Evolutionary conservation across 1,284 basidiomycete genomes (phyloP).

Genomic region (Moesziomyces sp.): DNA sequence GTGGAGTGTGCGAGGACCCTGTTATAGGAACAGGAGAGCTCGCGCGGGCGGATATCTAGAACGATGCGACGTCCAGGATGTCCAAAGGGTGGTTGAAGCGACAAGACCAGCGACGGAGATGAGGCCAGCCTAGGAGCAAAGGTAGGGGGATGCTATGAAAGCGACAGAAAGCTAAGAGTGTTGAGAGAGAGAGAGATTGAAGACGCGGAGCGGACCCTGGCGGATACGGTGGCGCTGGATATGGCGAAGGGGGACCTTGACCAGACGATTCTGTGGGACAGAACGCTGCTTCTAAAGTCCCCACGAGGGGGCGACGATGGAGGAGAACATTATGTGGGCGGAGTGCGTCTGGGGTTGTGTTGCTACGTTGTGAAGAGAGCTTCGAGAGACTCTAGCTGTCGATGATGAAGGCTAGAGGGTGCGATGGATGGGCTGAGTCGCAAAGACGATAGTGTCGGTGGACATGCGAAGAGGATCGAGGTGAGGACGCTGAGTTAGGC

Average conservation of each 20-base stretch:
- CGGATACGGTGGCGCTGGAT: too few relatives aligned
- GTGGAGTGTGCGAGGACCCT: conserved; percentile 14
- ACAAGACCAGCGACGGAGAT: conserved; percentile 13
- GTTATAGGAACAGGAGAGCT: conserved; percentile 10
- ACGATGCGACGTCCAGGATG: conserved; percentile 24
- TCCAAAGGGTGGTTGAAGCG: neutral
- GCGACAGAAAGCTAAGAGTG: neutral
- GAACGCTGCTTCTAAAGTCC: conserved; percentile 33
- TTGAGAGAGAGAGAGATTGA: neutral
- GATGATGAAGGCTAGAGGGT: neutral
- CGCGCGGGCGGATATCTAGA: conserved; percentile 20
- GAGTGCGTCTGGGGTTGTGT: neutral
- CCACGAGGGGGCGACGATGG: conserved; percentile 40
- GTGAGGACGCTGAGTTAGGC: conserved; percentile 5
- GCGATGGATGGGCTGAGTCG: conserved; percentile 25
- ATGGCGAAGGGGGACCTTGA: conserved; percentile 20
- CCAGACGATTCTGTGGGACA: conserved; percentile 21
- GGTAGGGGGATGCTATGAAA: neutral
- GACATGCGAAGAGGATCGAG: conserved; percentile 1
- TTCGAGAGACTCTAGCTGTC: conserved; percentile 1
- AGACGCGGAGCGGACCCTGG: too few relatives aligned
- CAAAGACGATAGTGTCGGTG: neutral
- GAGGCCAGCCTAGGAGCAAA: conserved; percentile 3
- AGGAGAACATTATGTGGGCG: conserved; percentile 17
- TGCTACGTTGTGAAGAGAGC: neutral